Percentiles rank a stretch among this genome's conserved stretches.
Evolutionary conservation across 1,139 yeast genomes (phyloP).

Genomic region (Suhomyces choctaworum): DNA sequence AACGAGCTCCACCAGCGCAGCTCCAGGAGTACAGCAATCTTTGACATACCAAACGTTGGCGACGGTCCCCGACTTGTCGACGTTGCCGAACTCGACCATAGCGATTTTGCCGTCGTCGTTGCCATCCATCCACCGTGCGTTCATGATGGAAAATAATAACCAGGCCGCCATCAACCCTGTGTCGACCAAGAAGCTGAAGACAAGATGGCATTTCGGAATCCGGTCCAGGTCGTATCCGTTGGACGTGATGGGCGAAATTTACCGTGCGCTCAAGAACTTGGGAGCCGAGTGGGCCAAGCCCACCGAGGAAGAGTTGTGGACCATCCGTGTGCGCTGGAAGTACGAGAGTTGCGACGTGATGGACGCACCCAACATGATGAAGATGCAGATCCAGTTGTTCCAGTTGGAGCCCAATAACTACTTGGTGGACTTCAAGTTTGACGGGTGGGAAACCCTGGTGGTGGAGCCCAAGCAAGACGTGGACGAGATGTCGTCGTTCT

Average conservation of each 20-base stretch:
- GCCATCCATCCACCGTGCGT: constrained; percentile 93
- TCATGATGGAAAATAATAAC: constrained; percentile 64
- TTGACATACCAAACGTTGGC: constrained; percentile 52
- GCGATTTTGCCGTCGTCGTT: constrained; percentile 92
- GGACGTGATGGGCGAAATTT: constrained; percentile 98
- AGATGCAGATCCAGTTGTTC: constrained; percentile 94
- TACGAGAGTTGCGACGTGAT: constrained; percentile 54
- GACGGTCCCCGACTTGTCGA: constrained; percentile 51
- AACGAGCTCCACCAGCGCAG: constrained; percentile 29
- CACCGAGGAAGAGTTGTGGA: constrained; percentile 92
- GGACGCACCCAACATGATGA: constrained; percentile 75
- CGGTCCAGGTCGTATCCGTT: constrained; percentile 94
- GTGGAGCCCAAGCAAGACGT: constrained; percentile 38
- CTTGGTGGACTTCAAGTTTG: constrained; percentile 94
- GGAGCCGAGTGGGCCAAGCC: constrained; percentile 99
- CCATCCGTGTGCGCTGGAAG: constrained; percentile 94
- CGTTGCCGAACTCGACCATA: constrained; percentile 65
- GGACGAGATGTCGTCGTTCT: constrained; percentile 79
- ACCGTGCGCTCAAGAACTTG: constrained; percentile 85
- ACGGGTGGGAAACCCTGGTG: constrained; percentile 77
- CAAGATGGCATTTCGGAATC: constrained; percentile 99
- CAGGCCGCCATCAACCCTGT: constrained; percentile 68
- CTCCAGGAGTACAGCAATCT: constrained; percentile 49
- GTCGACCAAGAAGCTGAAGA: constrained; percentile 80
- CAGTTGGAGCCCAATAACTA: constrained; percentile 95